Evolutionary conservation across 768 basidiomycete genomes (phyloP).

Genomic region (Lactarius tabidus): DNA sequence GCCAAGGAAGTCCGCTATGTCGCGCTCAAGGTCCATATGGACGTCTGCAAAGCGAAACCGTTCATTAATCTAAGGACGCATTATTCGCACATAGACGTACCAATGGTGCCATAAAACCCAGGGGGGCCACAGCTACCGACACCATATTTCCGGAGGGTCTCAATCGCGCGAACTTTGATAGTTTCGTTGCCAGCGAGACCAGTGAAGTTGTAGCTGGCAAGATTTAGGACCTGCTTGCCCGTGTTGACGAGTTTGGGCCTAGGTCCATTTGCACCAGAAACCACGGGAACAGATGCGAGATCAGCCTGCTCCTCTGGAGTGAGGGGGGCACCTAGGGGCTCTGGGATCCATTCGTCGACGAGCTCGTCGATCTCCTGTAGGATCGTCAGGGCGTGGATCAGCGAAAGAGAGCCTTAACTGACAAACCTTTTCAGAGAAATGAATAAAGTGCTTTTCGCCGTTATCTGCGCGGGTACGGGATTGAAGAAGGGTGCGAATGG

Average conservation of each 20-base stretch:
- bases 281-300: slow-evolving; percentile 66
- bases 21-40: too few species aligned
- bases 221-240: slow-evolving; percentile 54
- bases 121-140: slow-evolving; percentile 96
- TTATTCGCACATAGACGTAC: slow-evolving; percentile 41
- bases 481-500: too few species aligned
- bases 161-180: slow-evolving; percentile 81
- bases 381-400: too few species aligned
- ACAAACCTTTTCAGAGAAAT: too few species aligned
- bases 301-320: slow-evolving; percentile 53
- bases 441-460: too few species aligned
- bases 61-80: slow-evolving; percentile 28
- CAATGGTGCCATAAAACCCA: slow-evolving; percentile 94
- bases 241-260: slow-evolving; percentile 44
- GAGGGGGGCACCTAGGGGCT: slow-evolving; percentile 68
- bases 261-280: slow-evolving; percentile 56
- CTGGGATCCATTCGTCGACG: slow-evolving; percentile 35
- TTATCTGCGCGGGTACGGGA: too few species aligned
- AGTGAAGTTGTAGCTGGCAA: slow-evolving; percentile 89
- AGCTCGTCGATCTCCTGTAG: too few species aligned
- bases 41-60: too few species aligned
- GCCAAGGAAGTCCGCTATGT: too few species aligned
- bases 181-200: slow-evolving; percentile 56
- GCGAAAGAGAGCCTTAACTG: too few species aligned
- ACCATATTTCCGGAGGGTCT: slow-evolving; percentile 85